A percentile compares a stretch with the other conserved stretches of the same genome.
Evolutionary conservation across 2,329 filamentous ascomycete genomes (phyloP).

Genomic region (Colletotrichum chrysophilum): DNA sequence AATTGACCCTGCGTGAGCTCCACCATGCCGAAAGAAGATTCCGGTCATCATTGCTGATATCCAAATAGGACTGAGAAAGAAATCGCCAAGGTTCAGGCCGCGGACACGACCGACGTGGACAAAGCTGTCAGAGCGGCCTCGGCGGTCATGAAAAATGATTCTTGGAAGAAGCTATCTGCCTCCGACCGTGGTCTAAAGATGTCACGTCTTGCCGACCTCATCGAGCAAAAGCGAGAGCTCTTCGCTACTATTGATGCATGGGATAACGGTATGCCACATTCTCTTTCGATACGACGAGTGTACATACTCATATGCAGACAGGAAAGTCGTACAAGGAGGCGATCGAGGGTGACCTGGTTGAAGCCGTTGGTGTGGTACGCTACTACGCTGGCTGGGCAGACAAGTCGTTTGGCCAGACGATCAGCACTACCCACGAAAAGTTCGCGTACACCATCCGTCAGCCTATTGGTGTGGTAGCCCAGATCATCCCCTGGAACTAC

Average conservation of each 20-base stretch:
- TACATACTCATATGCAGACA: neutral
- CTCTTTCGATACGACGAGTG: neutral
- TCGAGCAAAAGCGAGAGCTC: slow-evolving; percentile 64
- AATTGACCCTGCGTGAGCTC: slow-evolving; percentile 58
- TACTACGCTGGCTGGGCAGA: slow-evolving; percentile 84
- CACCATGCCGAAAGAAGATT: neutral
- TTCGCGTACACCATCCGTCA: slow-evolving; percentile 78
- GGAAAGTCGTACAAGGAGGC: slow-evolving; percentile 70
- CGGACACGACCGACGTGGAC: neutral
- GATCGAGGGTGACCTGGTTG: slow-evolving; percentile 65
- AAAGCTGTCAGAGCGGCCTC: neutral
- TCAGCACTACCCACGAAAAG: slow-evolving; percentile 72
- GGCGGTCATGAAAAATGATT: slow-evolving; percentile 43
- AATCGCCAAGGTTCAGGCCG: neutral
- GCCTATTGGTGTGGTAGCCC: slow-evolving; percentile 70
- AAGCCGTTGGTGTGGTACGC: slow-evolving; percentile 54
- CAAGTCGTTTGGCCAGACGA: slow-evolving; percentile 79
- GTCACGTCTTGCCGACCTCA: slow-evolving; percentile 74
- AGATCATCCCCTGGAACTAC: neutral
- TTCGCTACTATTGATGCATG: slow-evolving; percentile 71
- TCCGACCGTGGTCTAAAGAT: slow-evolving; percentile 66
- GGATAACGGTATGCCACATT: slow-evolving; percentile 51
- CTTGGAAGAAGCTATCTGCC: slow-evolving; percentile 71
- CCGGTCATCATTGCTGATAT: neutral
- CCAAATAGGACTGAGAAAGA: neutral